Evolutionary conservation across 2,329 filamentous ascomycete species (phyloP).

Genomic region (Epichloe gansuensis): DNA sequence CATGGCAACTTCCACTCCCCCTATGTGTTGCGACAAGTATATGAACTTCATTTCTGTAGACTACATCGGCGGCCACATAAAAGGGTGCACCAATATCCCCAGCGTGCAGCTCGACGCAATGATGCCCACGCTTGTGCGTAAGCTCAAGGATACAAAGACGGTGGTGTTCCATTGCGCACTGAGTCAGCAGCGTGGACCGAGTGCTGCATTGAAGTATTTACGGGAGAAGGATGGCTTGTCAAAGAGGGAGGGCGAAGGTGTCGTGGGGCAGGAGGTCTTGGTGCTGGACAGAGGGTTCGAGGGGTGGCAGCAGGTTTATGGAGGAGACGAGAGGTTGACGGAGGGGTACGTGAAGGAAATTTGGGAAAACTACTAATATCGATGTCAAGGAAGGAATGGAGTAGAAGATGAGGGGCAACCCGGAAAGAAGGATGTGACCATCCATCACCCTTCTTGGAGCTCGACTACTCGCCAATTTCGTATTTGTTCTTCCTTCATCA

Average conservation of each 20-base stretch:
- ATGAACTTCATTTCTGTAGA: constrained; percentile 35
- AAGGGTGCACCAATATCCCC: constrained; percentile 62
- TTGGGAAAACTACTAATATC: constrained; percentile 49
- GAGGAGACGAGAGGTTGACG: constrained; percentile 65
- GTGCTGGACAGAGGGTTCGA: constrained; percentile 77
- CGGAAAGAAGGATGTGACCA: neutral
- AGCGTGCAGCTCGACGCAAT: constrained; percentile 58
- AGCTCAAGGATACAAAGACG: constrained; percentile 60
- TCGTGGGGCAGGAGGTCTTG: constrained; percentile 54
- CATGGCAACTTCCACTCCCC: no score
- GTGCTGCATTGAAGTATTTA: constrained; percentile 68
- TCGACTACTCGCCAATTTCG: neutral
- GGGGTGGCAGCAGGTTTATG: constrained; percentile 78
- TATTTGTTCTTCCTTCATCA: neutral
- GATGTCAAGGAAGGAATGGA: neutral
- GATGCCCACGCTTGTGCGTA: constrained; percentile 71
- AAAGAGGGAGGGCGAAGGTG: constrained; percentile 13
- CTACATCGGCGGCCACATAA: constrained; percentile 83
- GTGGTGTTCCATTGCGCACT: constrained; percentile 93
- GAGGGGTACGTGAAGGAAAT: constrained; percentile 75
- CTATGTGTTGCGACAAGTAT: no score
- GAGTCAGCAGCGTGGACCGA: constrained; percentile 79
- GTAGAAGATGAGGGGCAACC: neutral
- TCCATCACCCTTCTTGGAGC: neutral
- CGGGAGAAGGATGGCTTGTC: constrained; percentile 49